phyloP scores from a whole-genome alignment of 129 eudicot species.

The Deinandra increscens region DNA sequence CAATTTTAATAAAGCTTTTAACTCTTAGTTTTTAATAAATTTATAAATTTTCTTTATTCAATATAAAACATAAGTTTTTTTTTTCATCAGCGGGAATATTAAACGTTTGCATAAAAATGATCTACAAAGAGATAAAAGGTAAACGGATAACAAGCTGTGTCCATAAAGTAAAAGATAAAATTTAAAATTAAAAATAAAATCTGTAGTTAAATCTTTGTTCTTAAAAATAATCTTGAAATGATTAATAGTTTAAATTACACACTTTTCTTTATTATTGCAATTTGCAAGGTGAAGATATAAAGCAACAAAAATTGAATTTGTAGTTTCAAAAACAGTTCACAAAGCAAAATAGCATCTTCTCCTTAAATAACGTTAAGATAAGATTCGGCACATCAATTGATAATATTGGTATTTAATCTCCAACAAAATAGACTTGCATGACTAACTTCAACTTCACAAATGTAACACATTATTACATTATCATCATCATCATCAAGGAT shows the following conservation, averaged over 20 bases:
- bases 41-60: no score
- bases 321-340: neutral
- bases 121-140: no score
- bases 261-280: neutral
- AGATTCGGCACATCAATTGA: constrained; percentile 7
- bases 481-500: no score
- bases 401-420: neutral
- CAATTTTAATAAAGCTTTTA: no score
- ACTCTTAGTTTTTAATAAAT: no score
- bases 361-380: neutral
- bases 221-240: neutral
- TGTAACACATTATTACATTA: constrained; percentile 29
- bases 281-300: neutral
- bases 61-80: no score
- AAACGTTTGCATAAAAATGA: no score
- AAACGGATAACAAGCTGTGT: no score
- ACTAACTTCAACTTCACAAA: constrained; percentile 26
- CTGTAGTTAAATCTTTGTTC: no score
- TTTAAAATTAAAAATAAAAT: no score
- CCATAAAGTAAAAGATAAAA: no score
- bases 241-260: neutral
- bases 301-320: neutral
- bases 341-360: neutral
- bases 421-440: neutral
- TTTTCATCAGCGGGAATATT: no score